Percentiles rank a stretch among this genome's conserved stretches.
Conservation (phyloP, 2,329 filamentous ascomycete species). For the Xylaria sp. region DNA sequence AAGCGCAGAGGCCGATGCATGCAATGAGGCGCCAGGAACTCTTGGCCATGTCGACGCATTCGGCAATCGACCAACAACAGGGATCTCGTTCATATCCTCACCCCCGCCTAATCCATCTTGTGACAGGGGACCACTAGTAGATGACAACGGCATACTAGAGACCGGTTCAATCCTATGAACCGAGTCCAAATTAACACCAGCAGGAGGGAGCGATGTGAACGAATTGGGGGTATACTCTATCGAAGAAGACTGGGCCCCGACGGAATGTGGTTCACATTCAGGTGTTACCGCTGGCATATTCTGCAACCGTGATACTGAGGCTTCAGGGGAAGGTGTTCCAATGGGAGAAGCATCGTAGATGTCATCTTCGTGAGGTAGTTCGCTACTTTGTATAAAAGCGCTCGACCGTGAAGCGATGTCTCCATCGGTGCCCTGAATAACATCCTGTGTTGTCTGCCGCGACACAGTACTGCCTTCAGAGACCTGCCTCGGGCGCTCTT, state of each 20-base stretch:
- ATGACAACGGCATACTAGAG: constrained; percentile 31
- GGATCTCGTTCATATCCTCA: constrained; percentile 29
- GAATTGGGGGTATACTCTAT: constrained; percentile 44
- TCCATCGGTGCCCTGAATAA: constrained; percentile 19
- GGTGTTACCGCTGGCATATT: constrained; percentile 45
- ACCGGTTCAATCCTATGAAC: constrained; percentile 39
- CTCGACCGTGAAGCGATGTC: constrained; percentile 6
- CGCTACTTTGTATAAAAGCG: constrained; percentile 1
- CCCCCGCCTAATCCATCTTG: constrained; percentile 6
- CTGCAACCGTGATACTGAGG: constrained; percentile 41
- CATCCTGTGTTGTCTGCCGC: constrained; percentile 30
- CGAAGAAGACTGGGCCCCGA: constrained; percentile 41
- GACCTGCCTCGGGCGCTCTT: constrained; percentile 38
- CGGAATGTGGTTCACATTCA: constrained; percentile 43
- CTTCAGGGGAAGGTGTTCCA: constrained; percentile 41
- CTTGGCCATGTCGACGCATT: constrained; percentile 62
- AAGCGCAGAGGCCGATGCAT: constrained; percentile 42
- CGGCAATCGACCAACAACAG: constrained; percentile 45
- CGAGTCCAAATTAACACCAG: constrained; percentile 36
- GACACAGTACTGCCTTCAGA: constrained; percentile 38
- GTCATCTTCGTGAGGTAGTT: constrained; percentile 32
- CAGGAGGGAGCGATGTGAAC: constrained; percentile 38
- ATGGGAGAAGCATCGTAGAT: constrained; percentile 49
- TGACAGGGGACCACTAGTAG: constrained; percentile 24
- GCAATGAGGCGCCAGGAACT: constrained; percentile 44